Base-by-base conservation (phyloP, 441 rosid genomes). In the Erysimum cheiri region DNA sequence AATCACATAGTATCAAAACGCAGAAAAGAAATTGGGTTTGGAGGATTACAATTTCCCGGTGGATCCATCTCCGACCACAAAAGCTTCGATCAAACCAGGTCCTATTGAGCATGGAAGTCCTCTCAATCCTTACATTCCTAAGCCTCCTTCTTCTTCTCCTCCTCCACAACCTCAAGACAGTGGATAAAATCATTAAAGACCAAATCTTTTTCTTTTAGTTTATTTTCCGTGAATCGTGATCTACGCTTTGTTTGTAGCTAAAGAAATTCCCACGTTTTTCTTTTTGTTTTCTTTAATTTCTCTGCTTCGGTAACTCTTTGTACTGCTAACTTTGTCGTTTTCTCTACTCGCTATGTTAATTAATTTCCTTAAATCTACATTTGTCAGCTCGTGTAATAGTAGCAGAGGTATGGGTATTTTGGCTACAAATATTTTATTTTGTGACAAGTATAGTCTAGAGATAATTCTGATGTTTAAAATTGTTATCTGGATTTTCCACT, bases 51-150 rank as follows among this genome's bases (percentile, higher is more conserved):
- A 11, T 58, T 2, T 35, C 12, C 4, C 49, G 6, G 52, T 66
- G 46, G 69, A 76, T 60, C 72, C 72, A 60, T 3, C 73, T 44
- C 80, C 80, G 15, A 65, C 64, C 0, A 22, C 74, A 47, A 75
- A 63, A 46, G 15, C 50, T 0, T 69, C 70, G 37, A 24, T 64
- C 0, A 70, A 13, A 52, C 40, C 54, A 65, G 80, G 80, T 58
- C 69, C 80, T 43, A 66, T 71, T 2, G 72, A 76, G 15, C 80
- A 76, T 53, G 80, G 80, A 65, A 31, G 2, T n/a, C 80, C 80
- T 52, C 50, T 60, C 6, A 66, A 66, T 46, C 80, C 80, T 50
- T 76, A 43, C 12, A 66, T 76, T 2, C 68, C 72, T 15, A 71
- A 76, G n/a, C 76, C 72, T 36, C 80, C 71, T 57, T 4, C 58